Conservation (phyloP, 208 protist genomes). For the Histomonas meleagridis region DNA sequence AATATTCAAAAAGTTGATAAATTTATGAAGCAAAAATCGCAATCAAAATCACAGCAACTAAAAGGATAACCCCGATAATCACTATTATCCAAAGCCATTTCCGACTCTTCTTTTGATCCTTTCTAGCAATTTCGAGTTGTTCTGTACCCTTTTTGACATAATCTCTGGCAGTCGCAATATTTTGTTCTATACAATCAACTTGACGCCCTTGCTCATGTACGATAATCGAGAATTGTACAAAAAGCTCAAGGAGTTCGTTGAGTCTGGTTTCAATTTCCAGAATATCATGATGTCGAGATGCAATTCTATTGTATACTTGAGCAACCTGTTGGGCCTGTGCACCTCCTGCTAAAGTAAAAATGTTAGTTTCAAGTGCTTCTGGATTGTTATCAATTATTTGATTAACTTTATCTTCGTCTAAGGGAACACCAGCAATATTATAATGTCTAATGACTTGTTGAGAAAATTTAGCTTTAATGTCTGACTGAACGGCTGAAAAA, state of each 20-base stretch:
- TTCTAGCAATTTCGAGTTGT: neutral
- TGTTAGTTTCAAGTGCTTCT: neutral
- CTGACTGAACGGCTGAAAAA: neutral
- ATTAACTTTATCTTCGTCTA: neutral
- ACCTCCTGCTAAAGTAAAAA: neutral
- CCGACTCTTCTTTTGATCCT: neutral
- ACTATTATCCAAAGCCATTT: slow-evolving; percentile 13
- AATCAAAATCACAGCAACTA: neutral
- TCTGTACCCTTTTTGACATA: neutral
- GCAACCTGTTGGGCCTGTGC: neutral
- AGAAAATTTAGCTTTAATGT: neutral
- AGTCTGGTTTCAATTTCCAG: neutral
- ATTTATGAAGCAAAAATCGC: neutral
- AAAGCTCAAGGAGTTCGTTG: neutral
- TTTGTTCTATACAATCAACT: slow-evolving; percentile 10
- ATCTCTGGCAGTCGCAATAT: neutral
- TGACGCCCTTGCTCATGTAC: neutral
- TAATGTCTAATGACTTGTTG: neutral
- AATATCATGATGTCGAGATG: slow-evolving; percentile 25
- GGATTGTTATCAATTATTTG: neutral
- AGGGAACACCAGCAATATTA: neutral
- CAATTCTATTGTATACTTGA: slow-evolving; percentile 17
- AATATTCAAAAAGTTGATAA: no score
- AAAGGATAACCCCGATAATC: neutral
- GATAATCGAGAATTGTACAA: slow-evolving; percentile 13